Evolutionary conservation across 352 stramenopile genomes (phyloP).

Genomic region (Hyaloperonospora brassicae): DNA sequence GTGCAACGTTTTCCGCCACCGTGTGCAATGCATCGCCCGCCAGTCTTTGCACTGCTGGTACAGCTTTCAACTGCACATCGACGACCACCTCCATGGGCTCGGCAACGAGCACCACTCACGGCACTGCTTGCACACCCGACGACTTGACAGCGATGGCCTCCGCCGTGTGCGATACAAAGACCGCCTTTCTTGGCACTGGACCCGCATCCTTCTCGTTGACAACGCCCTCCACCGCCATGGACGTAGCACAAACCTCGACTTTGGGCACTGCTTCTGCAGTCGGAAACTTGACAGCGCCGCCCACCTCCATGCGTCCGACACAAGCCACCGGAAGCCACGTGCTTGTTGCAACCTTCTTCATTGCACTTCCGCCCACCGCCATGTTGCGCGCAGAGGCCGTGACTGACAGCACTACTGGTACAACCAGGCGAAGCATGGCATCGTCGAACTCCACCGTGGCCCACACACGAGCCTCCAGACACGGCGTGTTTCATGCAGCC

Average conservation of each 20-base stretch:
- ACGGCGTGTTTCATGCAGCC: conserved; percentile 64
- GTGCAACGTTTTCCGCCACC: conserved; percentile 78
- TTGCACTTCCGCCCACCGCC: conserved; percentile 69
- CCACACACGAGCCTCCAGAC: conserved; percentile 52
- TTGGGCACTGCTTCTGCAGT: conserved; percentile 74
- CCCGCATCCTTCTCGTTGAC: conserved; percentile 59
- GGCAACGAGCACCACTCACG: conserved; percentile 71
- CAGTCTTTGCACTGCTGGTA: conserved; percentile 77
- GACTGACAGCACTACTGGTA: conserved; percentile 42
- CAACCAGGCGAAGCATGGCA: conserved; percentile 37
- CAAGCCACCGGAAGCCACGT: conserved; percentile 68
- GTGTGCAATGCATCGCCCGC: conserved; percentile 74
- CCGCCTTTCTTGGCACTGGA: conserved; percentile 82
- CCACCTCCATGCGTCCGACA: conserved; percentile 76
- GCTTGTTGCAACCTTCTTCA: conserved; percentile 55
- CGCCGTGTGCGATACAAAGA: conserved; percentile 78
- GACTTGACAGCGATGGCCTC: conserved; percentile 72
- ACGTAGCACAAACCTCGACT: conserved; percentile 79
- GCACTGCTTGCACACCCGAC: conserved; percentile 64
- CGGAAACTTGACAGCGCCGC: conserved; percentile 66
- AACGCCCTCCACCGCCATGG: conserved; percentile 69
- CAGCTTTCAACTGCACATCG: conserved; percentile 65
- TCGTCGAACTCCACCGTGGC: conserved; percentile 50
- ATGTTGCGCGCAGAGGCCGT: conserved; percentile 58
- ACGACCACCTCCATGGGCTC: conserved; percentile 71